A percentile compares a stretch with the other conserved stretches of the same genome.
Conservation (phyloP, 345 rosid genomes). For the Luvunga scandens region DNA sequence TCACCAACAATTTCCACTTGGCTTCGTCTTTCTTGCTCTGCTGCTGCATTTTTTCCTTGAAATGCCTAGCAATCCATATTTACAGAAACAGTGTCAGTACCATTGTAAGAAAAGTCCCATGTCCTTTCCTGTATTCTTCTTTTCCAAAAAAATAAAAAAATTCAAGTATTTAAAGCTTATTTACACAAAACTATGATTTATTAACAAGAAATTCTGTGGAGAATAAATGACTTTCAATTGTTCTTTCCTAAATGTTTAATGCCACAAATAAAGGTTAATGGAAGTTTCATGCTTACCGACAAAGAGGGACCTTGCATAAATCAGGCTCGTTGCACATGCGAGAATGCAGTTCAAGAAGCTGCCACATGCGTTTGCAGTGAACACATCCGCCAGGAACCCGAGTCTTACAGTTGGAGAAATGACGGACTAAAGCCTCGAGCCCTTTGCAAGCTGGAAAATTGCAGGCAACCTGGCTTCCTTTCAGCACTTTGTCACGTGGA, state of each 20-base stretch:
- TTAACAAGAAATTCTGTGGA: background rate
- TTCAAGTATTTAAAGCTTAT: background rate
- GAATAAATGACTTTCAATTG: background rate
- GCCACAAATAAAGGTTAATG: background rate
- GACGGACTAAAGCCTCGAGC: slow-evolving; percentile 68
- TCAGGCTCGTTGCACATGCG: slow-evolving; percentile 70
- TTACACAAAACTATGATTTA: background rate
- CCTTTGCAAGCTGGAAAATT: slow-evolving; percentile 82
- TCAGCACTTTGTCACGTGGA: slow-evolving; percentile 63
- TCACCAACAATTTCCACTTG: slow-evolving; percentile 65
- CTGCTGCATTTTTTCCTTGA: slow-evolving; percentile 64
- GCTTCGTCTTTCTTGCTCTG: slow-evolving; percentile 71
- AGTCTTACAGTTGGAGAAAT: slow-evolving; percentile 73
- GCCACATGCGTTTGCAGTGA: slow-evolving; percentile 90
- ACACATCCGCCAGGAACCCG: slow-evolving; percentile 69
- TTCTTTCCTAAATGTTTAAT: background rate
- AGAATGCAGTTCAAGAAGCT: slow-evolving; percentile 88
- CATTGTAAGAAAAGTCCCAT: background rate
- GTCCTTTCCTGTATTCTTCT: too few species aligned
- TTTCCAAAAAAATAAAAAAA: background rate
- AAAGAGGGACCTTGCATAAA: slow-evolving; percentile 82
- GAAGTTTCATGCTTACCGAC: slow-evolving; percentile 47
- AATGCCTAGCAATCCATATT: slow-evolving; percentile 37
- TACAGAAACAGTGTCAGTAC: background rate
- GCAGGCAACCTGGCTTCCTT: slow-evolving; percentile 50